Base-by-base conservation (phyloP, 139 green algal species). In the Zygnema cylindricum region DNA sequence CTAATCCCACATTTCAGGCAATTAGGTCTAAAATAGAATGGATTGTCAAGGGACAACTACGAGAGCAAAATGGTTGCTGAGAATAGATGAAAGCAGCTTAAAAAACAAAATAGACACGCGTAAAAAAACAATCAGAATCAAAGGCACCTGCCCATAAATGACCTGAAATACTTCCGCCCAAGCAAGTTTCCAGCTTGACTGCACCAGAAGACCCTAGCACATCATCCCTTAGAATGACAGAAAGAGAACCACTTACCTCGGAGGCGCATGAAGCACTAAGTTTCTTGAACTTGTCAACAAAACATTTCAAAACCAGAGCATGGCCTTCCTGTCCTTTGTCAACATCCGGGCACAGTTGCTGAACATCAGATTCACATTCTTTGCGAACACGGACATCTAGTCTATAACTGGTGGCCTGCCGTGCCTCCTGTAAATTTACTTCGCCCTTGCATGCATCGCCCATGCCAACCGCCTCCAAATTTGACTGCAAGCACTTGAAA, bases 381-480 rank as follows among this genome's bases (percentile, higher is more conserved):
- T 85, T 86, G 71, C 85, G 39, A 54, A 89, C 42, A 3, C 85
- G 71, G 49, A 89, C 85, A 63, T 89, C 85, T 32, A 89, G 85
- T 25, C 75, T 55, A 73, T 89, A 89, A 77, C 84, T 85, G 85
- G 73, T 77, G 22, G 85, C 71, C n/a, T 85, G 85, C 23, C 85
- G 85, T n/a, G 39, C 73, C 41, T 89, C 85, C 63, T 89, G 85
- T 73, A 85, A 41, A 69, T 89, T 89, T 11, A 89, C 85, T 63
- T 89, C 85, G n/a, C 75, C 85, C 85, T 89, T 89, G 75, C 85
- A 89, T 30, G 85, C 85, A 0, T 41, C 85, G n/a, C 85, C 43
- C 73, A 89, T 85, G 39, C 40, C 85, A 33, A 89, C 71, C 75
- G 42, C 73, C 75, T 85, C 35, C 41, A 89, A 36, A 63, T 89